Evolutionary conservation across 352 stramenopile species (phyloP).

Genomic region (Phytophthora quininea): DNA sequence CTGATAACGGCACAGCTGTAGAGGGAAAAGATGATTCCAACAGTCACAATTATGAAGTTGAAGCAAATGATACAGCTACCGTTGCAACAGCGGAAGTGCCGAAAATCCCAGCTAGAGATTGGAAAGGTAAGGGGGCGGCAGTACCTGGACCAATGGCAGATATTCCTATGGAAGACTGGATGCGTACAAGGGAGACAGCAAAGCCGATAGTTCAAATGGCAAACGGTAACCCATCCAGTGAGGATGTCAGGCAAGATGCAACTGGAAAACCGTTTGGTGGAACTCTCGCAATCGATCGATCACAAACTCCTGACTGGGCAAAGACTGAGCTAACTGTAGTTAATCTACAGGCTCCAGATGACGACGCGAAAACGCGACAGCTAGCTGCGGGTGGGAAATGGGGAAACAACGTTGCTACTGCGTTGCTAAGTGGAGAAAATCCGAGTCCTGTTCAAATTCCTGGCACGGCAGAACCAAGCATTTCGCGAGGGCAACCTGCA

Average conservation of each 20-base stretch:
- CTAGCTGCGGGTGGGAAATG: conserved; percentile 25
- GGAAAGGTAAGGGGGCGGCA: conserved; percentile 56
- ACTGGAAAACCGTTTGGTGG: not conserved
- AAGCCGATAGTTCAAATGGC: conserved; percentile 48
- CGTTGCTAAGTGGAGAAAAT: conserved; percentile 1
- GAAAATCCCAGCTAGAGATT: conserved; percentile 37
- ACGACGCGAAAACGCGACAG: conserved; percentile 1
- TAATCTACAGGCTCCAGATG: conserved; percentile 8
- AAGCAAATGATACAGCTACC: not conserved
- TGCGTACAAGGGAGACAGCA: conserved; percentile 62
- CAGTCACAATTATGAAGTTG: not conserved
- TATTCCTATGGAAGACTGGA: conserved; percentile 76
- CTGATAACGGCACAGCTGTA: not conserved
- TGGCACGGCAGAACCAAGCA: not conserved
- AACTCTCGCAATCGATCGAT: conserved; percentile 50
- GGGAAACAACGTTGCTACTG: conserved; percentile 10
- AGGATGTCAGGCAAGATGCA: not conserved
- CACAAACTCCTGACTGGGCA: conserved; percentile 68
- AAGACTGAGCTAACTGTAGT: conserved; percentile 30
- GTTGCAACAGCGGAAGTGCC: conserved; percentile 5
- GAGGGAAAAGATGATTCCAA: not conserved
- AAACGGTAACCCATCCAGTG: conserved; percentile 12
- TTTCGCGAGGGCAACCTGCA: not conserved
- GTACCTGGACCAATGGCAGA: conserved; percentile 57
- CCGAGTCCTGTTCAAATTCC: not conserved